Percentiles rank a stretch among this genome's conserved stretches.
Conservation (phyloP, 1,139 yeast species). For the Magnusiomyces suaveolens region DNA sequence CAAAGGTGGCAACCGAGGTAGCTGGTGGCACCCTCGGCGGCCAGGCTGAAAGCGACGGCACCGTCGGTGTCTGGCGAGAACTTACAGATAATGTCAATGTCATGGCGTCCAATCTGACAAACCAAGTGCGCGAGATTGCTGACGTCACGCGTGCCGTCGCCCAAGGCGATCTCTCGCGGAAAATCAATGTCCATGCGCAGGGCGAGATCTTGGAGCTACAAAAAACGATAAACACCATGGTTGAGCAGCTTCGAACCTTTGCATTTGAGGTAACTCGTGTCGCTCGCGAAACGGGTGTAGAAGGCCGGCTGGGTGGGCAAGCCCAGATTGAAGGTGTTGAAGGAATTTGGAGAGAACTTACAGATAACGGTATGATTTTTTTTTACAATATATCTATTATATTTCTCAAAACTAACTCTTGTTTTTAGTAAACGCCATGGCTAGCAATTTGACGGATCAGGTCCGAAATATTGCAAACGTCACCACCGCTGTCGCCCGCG, state of each 20-base stretch:
- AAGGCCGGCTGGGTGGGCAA: constrained; percentile 81
- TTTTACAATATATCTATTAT: neutral
- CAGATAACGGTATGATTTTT: constrained; percentile 50
- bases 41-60: constrained; percentile 72
- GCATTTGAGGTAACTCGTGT: constrained; percentile 84
- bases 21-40: constrained; percentile 87
- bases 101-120: constrained; percentile 78
- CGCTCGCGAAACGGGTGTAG: constrained; percentile 84
- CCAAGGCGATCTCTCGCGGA: constrained; percentile 64
- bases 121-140: constrained; percentile 77
- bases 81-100: constrained; percentile 77
- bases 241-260: constrained; percentile 76
- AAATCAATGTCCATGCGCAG: constrained; percentile 74
- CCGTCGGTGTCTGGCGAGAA: constrained; percentile 80
- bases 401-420: constrained; percentile 6
- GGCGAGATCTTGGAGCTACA: constrained; percentile 73
- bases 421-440: constrained; percentile 62
- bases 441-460: constrained; percentile 74
- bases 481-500: constrained; percentile 87
- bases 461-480: constrained; percentile 86
- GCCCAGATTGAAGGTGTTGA: constrained; percentile 76
- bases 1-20: constrained; percentile 79
- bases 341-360: constrained; percentile 83
- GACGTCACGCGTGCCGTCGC: constrained; percentile 84
- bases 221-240: constrained; percentile 77